Percentiles rank a stretch among this genome's conserved stretches.
These are phyloP conservation scores for Martensiomyces pterosporus DNA, from an alignment of 192 early-diverging fungal genomes.

Conservation along the genomic window DNA sequence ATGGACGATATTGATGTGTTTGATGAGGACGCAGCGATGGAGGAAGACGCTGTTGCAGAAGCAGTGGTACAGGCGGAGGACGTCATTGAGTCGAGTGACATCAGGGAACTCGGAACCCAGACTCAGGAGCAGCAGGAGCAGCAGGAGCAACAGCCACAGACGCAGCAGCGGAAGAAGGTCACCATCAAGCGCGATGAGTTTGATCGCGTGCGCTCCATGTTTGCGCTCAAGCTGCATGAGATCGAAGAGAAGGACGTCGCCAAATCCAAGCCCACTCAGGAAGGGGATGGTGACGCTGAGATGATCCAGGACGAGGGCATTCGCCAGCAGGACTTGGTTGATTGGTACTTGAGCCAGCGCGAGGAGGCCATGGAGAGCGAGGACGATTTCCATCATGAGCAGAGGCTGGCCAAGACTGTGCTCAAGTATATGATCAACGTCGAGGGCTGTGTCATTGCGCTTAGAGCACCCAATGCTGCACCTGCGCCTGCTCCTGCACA, in stretches of 20 bases:
- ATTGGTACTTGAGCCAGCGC: constrained; percentile 69
- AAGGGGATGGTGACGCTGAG: constrained; percentile 2
- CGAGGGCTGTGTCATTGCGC: constrained; percentile 53
- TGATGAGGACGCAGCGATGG: constrained; percentile 27
- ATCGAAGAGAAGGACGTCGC: constrained; percentile 14
- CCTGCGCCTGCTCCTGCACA: neutral
- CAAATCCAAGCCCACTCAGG: neutral
- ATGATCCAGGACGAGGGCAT: constrained; percentile 50
- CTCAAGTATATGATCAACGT: constrained; percentile 62
- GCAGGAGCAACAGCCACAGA: neutral
- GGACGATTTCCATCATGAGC: constrained; percentile 57
- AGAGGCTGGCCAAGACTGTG: constrained; percentile 61
- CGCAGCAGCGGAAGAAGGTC: constrained; percentile 28
- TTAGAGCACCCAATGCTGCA: constrained; percentile 17
- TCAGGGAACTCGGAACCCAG: too few species aligned
- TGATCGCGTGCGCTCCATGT: constrained; percentile 53
- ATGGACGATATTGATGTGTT: constrained; percentile 70
- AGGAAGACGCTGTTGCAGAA: constrained; percentile 12
- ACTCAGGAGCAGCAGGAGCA: too few species aligned
- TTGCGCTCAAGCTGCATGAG: constrained; percentile 46
- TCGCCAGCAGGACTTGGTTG: constrained; percentile 56
- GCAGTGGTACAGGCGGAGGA: constrained; percentile 20
- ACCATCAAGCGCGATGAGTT: constrained; percentile 60
- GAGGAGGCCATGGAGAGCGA: constrained; percentile 61
- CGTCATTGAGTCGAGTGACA: constrained; percentile 10